Evolutionary conservation across 345 rosid genomes (phyloP).

Genomic region (Passiflora organensis): DNA sequence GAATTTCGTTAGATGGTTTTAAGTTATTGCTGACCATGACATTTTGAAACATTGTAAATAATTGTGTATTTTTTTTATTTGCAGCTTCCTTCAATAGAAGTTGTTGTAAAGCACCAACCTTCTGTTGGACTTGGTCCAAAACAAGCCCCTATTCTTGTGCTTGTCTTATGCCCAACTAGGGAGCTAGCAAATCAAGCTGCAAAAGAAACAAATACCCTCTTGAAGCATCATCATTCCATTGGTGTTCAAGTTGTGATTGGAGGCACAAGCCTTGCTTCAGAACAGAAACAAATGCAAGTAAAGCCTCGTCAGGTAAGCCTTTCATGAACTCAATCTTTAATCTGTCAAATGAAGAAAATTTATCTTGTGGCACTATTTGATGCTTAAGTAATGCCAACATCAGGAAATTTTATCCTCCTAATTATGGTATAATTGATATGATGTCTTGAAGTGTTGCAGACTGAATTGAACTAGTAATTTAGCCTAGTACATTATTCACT

Average conservation of each 20-base stretch:
- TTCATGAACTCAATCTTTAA: neutral
- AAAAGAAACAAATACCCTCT: conserved; percentile 63
- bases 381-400: too few species aligned
- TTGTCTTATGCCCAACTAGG: conserved; percentile 90
- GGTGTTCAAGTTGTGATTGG: conserved; percentile 98
- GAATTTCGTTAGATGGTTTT: too few species aligned
- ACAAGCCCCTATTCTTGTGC: conserved; percentile 69
- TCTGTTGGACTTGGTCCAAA: conserved; percentile 51
- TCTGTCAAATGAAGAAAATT: too few species aligned
- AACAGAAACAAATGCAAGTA: conserved; percentile 76
- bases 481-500: too few species aligned
- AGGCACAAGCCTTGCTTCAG: conserved; percentile 81
- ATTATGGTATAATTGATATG: too few species aligned
- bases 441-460: too few species aligned
- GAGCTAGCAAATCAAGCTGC: conserved; percentile 97
- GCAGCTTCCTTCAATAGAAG: conserved; percentile 96
- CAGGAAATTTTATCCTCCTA: too few species aligned
- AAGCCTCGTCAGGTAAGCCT: conserved; percentile 75
- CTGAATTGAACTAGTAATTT: too few species aligned
- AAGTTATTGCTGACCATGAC: neutral
- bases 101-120: conserved; percentile 62
- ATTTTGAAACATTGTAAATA: too few species aligned
- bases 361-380: too few species aligned
- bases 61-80: conserved; percentile 17
- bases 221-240: conserved; percentile 80